These are phyloP conservation scores for Fragaria nilgerrensis DNA, from an alignment of 306 rosid species.

Conservation along the genomic window DNA sequence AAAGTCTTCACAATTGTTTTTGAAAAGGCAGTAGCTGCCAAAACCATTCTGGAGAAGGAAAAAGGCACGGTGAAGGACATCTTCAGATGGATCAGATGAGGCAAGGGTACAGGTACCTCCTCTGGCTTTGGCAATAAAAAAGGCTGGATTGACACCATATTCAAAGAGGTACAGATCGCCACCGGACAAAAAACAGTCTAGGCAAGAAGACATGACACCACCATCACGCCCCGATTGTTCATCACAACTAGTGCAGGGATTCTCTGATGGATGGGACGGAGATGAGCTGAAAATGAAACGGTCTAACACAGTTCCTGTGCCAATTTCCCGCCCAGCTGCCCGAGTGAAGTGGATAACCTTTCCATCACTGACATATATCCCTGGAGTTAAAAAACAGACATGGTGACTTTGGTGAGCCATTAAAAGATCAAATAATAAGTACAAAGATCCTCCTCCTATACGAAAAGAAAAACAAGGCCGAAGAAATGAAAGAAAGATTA, in stretches of 20 bases:
- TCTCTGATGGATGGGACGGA: conserved; percentile 30
- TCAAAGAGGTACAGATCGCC: conserved; percentile 54
- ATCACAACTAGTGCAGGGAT: conserved; percentile 56
- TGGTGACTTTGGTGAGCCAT: neutral
- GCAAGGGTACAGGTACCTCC: conserved; percentile 86
- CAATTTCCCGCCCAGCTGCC: conserved; percentile 43
- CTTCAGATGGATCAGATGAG: conserved; percentile 36
- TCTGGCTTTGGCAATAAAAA: conserved; percentile 58
- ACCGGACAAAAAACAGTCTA: conserved; percentile 60
- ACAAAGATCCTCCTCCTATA: neutral
- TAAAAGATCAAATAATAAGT: neutral
- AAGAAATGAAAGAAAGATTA: neutral
- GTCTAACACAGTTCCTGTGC: conserved; percentile 39
- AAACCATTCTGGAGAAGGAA: conserved; percentile 70
- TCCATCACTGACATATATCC: conserved; percentile 62
- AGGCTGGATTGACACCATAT: conserved; percentile 42
- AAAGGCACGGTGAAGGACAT: conserved; percentile 48
- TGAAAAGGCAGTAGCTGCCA: conserved; percentile 50
- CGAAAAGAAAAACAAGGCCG: neutral
- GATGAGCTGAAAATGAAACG: conserved; percentile 39
- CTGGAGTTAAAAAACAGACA: conserved; percentile 35
- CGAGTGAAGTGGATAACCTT: conserved; percentile 77
- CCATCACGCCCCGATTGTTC: conserved; percentile 34
- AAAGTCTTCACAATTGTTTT: conserved; percentile 78
- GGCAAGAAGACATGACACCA: conserved; percentile 65